Evolutionary conservation across 257 asterid species (phyloP).

Genomic region (Scutellaria baicalensis): DNA sequence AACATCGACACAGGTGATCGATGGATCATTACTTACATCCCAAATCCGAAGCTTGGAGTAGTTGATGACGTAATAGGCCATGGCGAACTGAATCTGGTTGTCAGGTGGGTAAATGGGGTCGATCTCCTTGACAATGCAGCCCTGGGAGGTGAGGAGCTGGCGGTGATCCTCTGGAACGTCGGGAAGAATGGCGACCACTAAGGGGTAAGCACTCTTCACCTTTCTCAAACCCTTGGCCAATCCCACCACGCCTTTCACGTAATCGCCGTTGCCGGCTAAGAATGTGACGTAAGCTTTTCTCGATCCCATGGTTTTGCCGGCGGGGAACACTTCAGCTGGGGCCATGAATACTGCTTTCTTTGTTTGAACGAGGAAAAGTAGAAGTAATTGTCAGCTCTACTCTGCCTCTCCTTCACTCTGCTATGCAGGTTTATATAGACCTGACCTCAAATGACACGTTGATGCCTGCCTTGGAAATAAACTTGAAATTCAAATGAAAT

Average conservation of each 20-base stretch:
- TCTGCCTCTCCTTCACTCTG: slow-evolving; percentile 11
- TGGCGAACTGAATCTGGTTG: slow-evolving; percentile 43
- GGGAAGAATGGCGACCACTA: slow-evolving; percentile 54
- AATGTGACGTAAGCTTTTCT: slow-evolving; percentile 37
- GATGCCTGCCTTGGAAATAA: slow-evolving; percentile 29
- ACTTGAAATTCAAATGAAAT: slow-evolving; percentile 10
- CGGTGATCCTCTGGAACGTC: slow-evolving; percentile 60
- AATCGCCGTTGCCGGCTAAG: slow-evolving; percentile 49
- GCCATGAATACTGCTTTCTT: slow-evolving; percentile 29
- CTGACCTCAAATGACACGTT: slow-evolving; percentile 21
- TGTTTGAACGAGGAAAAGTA: not conserved
- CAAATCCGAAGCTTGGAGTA: slow-evolving; percentile 59
- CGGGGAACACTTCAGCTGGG: slow-evolving; percentile 18
- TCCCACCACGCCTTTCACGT: slow-evolving; percentile 54
- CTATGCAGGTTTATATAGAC: slow-evolving; percentile 25
- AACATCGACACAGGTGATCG: too few species aligned
- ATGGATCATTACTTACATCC: slow-evolving; percentile 42
- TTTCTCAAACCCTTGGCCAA: slow-evolving; percentile 56
- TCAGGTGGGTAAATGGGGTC: slow-evolving; percentile 46
- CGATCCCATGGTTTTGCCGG: slow-evolving; percentile 12
- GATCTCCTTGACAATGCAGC: slow-evolving; percentile 49
- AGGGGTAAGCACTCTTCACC: slow-evolving; percentile 48
- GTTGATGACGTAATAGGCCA: slow-evolving; percentile 56
- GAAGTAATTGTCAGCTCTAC: slow-evolving; percentile 5
- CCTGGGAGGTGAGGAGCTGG: slow-evolving; percentile 33